Evolutionary conservation across 176 grass and related monocot species (phyloP), one percentile per base, ranked within the genome.

Genomic region (Typha latifolia): DNA sequence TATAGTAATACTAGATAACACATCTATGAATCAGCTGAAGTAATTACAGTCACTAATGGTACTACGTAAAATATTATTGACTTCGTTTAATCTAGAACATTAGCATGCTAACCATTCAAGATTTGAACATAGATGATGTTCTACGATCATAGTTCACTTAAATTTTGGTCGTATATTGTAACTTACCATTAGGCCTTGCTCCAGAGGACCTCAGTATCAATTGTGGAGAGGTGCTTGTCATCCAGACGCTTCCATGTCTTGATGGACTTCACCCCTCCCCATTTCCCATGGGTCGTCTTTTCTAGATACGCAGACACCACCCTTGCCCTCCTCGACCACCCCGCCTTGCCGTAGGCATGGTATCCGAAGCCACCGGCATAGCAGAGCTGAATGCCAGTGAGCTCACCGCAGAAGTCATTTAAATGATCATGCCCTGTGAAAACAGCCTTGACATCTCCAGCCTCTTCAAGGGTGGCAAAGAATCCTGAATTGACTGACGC

Each of bases 161-260:
- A 32, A 32, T 32, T 32, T 32, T 32, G 31, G 31, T 32, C 31
- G 4, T 32, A 32, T 32, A 32, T 32, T 6, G 14, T 8, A 64
- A 19, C 82, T 80, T 88, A 91, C 93, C 88, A 62, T 76, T 66
- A 77, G 57, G 75, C 88, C 64, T 57, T 86, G 57, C 82, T 97
- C 93, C 93, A 97, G 22, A 97, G 83, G 51, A 97, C 78, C 68
- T 97, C 68, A 9, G 88, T 82, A 31, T 97, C 93, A 66, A 84
- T 89, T n/a, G 75, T 92, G 59, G 83, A 89, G 22, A 97, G 88
- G 51, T 79, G 61, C 21, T 72, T 22, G 76, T 96, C 93, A 56
- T 96, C 93, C 61, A 91, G 85, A 49, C 88, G 86, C 76, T 91
- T 96, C 93, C 93, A 96, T 65, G 93, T 89, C 85, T 89, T 96